Base-by-base conservation (phyloP, 1,284 basidiomycete species). In the Malassezia restricta region DNA sequence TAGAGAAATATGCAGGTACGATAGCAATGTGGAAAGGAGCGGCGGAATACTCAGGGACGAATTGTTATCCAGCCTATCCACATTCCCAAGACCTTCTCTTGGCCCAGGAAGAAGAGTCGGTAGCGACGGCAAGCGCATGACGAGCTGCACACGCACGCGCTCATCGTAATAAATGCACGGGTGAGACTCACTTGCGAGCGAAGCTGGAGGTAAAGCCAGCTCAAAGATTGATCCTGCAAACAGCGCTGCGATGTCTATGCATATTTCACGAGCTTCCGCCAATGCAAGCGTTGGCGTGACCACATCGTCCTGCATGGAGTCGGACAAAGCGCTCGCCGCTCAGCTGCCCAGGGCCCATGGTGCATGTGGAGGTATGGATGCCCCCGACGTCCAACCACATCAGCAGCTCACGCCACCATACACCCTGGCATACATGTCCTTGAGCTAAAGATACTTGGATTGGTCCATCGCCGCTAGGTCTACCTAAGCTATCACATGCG, bases 261-360 rank as follows among this genome's bases (percentile, higher is more conserved):
- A 40, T 17, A 49, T 17, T n/a, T 42, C 42, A 24, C 47, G 47
- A n/a, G 52, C 52, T 32, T 54, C 51, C 20, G 27, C 29, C 7
- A 48, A 49, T n/a, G 51, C 51, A 8, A 48, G 47, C 38, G 46
- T 49, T 3, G 46, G 51, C 35, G 44, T 17, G 24, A 47, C 17
- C 35, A 47, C 27, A 17, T 15, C 29, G 29, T 31, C 15, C 3
- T 32, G 32, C 31, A 44, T 44, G 7, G 39, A 20, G 15, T 27
- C 8, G 4, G 31, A 12, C 27, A n/a, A 29, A 20, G 28, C 14
- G 14, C 14, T 30, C 28, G 27, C 27, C 40, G 40, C 24, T 29
- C 8, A 30, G 31, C 30, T 8, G 17, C 41, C 24, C 40, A 27
- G 24, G 40, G 38, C 40, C 2, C 8, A 9, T 8, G 14, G 41